Percentiles rank a stretch among this genome's conserved stretches.
These are phyloP conservation scores for Rhodomyrtus psidioides DNA, from an alignment of 441 rosid species.

Conservation along the genomic window DNA sequence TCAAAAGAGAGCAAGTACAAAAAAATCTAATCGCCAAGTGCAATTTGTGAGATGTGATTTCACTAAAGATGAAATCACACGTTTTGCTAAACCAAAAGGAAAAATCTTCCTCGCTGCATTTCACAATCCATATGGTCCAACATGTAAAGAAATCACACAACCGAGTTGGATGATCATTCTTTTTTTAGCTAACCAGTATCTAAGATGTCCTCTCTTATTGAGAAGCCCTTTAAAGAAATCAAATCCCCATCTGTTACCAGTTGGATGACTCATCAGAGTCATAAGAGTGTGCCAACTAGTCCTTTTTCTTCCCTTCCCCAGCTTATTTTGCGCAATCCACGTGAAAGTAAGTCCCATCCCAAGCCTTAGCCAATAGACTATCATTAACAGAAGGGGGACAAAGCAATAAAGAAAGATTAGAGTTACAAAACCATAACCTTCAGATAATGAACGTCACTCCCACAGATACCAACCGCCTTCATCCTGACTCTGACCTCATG, in stretches of 20 bases:
- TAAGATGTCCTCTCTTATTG: background rate
- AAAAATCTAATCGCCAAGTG: background rate
- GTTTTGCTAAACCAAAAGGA: background rate
- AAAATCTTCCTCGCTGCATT: background rate
- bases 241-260: background rate
- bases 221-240: background rate
- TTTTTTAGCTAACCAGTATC: background rate
- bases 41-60: background rate
- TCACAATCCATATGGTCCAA: background rate
- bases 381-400: background rate
- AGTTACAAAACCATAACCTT: conserved; percentile 39
- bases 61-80: background rate
- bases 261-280: background rate
- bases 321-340: background rate
- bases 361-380: background rate
- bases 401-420: background rate
- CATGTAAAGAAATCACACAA: background rate
- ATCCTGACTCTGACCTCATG: conserved; percentile 78
- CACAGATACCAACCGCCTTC: conserved; percentile 95
- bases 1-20: background rate
- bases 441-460: conserved; percentile 94
- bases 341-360: background rate
- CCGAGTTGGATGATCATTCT: background rate
- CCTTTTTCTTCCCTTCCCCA: background rate
- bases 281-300: background rate